These are phyloP conservation scores for Closterium sp. DNA, from an alignment of 139 green algal genomes.

Conservation along the genomic window DNA sequence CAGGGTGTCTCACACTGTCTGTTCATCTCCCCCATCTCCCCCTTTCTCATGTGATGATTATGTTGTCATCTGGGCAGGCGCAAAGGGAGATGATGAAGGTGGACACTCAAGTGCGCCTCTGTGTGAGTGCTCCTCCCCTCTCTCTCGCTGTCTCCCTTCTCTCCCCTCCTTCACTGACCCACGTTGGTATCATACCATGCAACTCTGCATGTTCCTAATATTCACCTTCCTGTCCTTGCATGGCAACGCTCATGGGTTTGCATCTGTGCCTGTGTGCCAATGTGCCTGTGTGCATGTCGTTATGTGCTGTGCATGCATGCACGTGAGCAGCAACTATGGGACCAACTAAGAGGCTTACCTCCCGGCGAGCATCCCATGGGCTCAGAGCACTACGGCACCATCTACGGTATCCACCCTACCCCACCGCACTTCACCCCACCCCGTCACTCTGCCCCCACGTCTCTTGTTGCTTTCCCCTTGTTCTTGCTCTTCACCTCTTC, in stretches of 20 bases:
- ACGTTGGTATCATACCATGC: too few species aligned
- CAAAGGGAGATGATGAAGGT: constrained; percentile 1
- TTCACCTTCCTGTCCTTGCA: too few species aligned
- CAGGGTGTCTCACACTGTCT: too few species aligned
- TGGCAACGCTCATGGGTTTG: background rate
- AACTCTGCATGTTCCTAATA: too few species aligned
- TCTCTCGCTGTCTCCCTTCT: too few species aligned
- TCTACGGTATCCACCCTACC: background rate
- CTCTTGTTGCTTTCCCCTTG: background rate
- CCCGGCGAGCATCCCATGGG: background rate
- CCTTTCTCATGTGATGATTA: background rate
- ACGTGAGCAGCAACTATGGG: background rate
- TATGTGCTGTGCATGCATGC: background rate
- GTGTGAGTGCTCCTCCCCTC: background rate
- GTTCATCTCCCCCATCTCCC: background rate
- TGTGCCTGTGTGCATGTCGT: background rate
- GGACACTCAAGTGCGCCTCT: constrained; percentile 4
- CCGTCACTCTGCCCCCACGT: background rate
- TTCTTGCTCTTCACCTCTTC: background rate
- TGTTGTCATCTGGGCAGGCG: background rate
- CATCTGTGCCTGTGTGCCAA: background rate
- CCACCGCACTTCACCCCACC: background rate
- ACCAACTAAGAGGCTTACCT: background rate
- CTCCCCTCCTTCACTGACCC: background rate
- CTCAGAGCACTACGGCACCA: background rate